phyloP scores from a whole-genome alignment of 2,329 filamentous ascomycete genomes.

The Sporothrix phasma region DNA sequence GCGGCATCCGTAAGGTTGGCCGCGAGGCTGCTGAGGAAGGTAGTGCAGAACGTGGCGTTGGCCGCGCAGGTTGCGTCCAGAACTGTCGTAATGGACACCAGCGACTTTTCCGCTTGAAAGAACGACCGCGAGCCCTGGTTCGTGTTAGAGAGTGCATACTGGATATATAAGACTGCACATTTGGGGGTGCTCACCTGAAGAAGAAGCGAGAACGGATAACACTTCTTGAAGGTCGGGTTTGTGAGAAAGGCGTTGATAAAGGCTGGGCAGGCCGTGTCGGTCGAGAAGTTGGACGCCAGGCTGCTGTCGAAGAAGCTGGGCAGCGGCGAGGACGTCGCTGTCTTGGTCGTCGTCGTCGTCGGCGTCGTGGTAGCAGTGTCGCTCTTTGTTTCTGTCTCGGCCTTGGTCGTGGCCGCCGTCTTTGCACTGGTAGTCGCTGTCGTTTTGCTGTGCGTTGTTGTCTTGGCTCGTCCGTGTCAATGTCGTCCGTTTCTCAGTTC shows the following conservation, averaged over 20 bases:
- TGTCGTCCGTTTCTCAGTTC: conserved; percentile 20
- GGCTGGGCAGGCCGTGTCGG: conserved; percentile 44
- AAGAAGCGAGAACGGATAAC: conserved; percentile 76
- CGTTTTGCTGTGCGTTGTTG: conserved; percentile 12
- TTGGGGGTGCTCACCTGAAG: conserved; percentile 50
- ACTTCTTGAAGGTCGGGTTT: conserved; percentile 57
- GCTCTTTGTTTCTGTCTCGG: neutral
- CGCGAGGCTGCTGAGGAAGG: conserved; percentile 56
- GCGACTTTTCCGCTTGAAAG: conserved; percentile 66
- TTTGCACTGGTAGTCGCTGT: conserved; percentile 16
- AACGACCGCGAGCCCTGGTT: conserved; percentile 69
- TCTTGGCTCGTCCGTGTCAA: conserved; percentile 11
- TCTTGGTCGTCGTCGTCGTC: conserved; percentile 23
- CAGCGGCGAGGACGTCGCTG: conserved; percentile 32
- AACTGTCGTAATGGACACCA: conserved; percentile 61
- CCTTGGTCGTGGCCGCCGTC: conserved; percentile 6
- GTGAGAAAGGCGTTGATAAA: conserved; percentile 61
- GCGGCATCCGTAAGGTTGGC: conserved; percentile 48
- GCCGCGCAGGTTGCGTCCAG: conserved; percentile 70
- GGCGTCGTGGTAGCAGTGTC: conserved; percentile 17
- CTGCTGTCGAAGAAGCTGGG: conserved; percentile 60
- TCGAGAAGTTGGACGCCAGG: conserved; percentile 51
- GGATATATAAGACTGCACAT: conserved; percentile 10
- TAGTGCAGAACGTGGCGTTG: conserved; percentile 54
- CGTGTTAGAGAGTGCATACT: conserved; percentile 8